Evolutionary conservation across 2,329 filamentous ascomycete species (phyloP).

Genomic region (Onygena corvina): DNA sequence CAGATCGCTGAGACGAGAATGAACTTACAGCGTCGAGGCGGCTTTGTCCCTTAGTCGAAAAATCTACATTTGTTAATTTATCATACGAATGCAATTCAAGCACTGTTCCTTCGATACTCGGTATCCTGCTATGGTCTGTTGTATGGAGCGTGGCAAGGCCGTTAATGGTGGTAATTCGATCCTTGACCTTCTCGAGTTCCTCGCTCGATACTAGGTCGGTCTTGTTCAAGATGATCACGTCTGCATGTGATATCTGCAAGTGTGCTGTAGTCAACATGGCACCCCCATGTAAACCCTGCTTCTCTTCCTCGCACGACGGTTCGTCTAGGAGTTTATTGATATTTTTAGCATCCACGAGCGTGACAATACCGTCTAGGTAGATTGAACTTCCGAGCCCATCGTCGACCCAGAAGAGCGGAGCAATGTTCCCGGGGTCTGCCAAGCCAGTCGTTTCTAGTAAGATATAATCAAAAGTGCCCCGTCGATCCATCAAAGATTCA

Average conservation of each 20-base stretch:
- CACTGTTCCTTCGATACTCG: constrained; percentile 70
- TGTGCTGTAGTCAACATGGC: constrained; percentile 82
- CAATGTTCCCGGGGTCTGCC: constrained; percentile 89
- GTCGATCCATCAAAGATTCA: constrained; percentile 87
- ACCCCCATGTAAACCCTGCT: constrained; percentile 36
- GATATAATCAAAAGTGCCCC: constrained; percentile 93
- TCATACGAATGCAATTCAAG: constrained; percentile 91
- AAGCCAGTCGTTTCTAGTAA: constrained; percentile 91
- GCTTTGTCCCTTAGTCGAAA: constrained; percentile 66
- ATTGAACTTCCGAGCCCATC: constrained; percentile 90
- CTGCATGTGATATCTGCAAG: constrained; percentile 90
- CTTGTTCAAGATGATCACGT: constrained; percentile 92
- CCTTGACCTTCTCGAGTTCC: constrained; percentile 57
- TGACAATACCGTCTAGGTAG: constrained; percentile 93
- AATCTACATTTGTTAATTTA: constrained; percentile 60
- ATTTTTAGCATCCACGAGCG: constrained; percentile 89
- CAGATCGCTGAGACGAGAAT: constrained; percentile 4
- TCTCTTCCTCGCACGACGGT: constrained; percentile 30
- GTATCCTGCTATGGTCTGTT: constrained; percentile 68
- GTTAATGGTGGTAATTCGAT: constrained; percentile 74
- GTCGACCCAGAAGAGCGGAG: constrained; percentile 94
- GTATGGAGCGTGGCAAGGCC: constrained; percentile 72
- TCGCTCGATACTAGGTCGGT: constrained; percentile 62
- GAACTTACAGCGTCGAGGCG: constrained; percentile 69
- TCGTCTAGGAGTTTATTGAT: constrained; percentile 73